phyloP scores from a whole-genome alignment of 352 stramenopile genomes.

The Hyphochytrium catenoides region DNA sequence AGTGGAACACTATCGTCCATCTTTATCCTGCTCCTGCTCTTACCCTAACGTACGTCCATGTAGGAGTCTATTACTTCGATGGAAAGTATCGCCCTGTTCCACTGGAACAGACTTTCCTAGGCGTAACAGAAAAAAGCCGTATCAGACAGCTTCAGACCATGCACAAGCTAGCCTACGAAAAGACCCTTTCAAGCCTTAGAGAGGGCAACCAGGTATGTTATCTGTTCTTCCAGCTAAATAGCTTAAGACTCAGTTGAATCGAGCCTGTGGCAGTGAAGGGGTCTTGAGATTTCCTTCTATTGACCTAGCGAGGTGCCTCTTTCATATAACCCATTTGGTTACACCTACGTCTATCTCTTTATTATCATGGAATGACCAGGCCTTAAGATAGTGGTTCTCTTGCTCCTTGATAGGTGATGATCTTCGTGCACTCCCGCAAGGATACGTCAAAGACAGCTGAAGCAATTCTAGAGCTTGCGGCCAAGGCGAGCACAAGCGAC shows the following conservation, averaged over 20 bases:
- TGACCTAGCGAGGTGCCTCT: too few relatives aligned
- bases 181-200: constrained; percentile 34
- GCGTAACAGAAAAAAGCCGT: constrained; percentile 46
- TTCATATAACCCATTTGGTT: too few relatives aligned
- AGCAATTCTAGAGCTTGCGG: constrained; percentile 65
- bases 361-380: too few relatives aligned
- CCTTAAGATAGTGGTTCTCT: too few relatives aligned
- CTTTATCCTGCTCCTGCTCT: too few relatives aligned
- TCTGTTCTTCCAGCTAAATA: too few relatives aligned
- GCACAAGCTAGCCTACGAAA: constrained; percentile 48
- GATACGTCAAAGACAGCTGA: constrained; percentile 86
- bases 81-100: constrained; percentile 90
- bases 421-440: constrained; percentile 98
- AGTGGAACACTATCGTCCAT: too few relatives aligned
- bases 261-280: too few relatives aligned
- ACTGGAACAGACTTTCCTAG: constrained; percentile 96
- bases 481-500: constrained; percentile 10
- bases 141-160: constrained; percentile 22
- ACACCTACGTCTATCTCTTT: too few relatives aligned
- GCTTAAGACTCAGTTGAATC: too few relatives aligned
- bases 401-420: too few relatives aligned
- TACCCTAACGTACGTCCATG: constrained; percentile 29
- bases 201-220: constrained; percentile 41
- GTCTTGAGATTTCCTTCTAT: too few relatives aligned
- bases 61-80: constrained; percentile 94